Evolutionary conservation across 208 protist species (phyloP), one percentile per base, ranked within the genome.

Genomic region (Trypanosoma cruzi): DNA sequence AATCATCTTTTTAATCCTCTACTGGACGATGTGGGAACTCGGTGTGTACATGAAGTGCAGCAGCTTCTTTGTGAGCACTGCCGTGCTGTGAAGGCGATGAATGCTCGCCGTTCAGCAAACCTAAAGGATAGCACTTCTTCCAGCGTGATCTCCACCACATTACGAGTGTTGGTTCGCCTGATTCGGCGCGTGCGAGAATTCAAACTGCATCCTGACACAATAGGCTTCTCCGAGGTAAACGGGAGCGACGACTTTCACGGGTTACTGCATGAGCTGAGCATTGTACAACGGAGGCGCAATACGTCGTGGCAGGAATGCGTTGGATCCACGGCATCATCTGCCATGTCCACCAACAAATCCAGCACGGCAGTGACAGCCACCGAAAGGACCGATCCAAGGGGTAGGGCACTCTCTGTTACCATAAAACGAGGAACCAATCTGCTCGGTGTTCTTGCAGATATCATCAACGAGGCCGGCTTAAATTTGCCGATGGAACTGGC

Each of bases 151-250:
- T 59, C 71, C 24, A 71, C 80, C 4, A 77, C 80, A 28, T 65
- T 97, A 75, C 80, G 69, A 10, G 74, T 95, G 34, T 77, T 97
- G 59, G 75, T 88, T 44, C 84, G 92, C 4, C 71, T 95, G 20
- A 73, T 96, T 32, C 80, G 82, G 11, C 78, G 86, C 13, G 86
- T 82, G 2, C 74, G 79, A 4, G 89, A 81, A 13, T 93, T 90
- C 48, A 72, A 82, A n/a, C 71, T 97, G 0, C 82, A 93, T 68
- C 89, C 89, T 18, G 76, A 82, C 28, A 75, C 86, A 20, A 62
- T 92, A 40, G 83, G 73, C 14, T 68, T 90, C 32, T 77, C 76
- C 36, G 68, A 80, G 44, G 64, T 79, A 7, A 59, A n/a, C 40
- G 42, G 13, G 5, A 32, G 22, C 26, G 62, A 73, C 50, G 72